Percentiles rank a stretch among this genome's conserved stretches.
These are phyloP conservation scores for Termitomyces eurrhizus DNA, from an alignment of 768 basidiomycete species.

Conservation along the genomic window DNA sequence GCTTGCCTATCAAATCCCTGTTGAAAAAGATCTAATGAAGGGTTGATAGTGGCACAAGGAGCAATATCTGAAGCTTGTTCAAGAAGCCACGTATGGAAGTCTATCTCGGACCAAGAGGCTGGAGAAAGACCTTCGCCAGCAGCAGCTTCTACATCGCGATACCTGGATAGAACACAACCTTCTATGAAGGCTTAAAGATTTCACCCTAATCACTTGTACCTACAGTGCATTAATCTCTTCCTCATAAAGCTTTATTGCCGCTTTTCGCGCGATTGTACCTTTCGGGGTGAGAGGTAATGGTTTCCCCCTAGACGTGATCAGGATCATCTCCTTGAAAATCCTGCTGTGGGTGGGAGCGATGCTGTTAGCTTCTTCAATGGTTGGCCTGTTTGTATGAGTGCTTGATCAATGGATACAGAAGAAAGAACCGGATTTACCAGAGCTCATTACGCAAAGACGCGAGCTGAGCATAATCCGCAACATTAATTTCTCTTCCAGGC, in stretches of 20 bases:
- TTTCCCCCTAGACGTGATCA: not conserved
- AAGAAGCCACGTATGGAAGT: not conserved
- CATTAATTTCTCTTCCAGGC: conserved; percentile 23
- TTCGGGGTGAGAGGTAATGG: conserved; percentile 8
- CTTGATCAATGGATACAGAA: not conserved
- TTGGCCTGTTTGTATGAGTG: not conserved
- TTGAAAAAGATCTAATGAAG: conserved; percentile 3
- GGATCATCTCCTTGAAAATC: conserved; percentile 37
- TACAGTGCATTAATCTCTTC: conserved; percentile 6
- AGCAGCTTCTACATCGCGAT: not conserved
- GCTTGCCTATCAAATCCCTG: conserved; percentile 10
- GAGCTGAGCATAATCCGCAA: conserved; percentile 17
- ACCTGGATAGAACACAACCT: not conserved
- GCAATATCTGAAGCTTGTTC: not conserved
- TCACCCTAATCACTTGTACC: not conserved
- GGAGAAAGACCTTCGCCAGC: not conserved
- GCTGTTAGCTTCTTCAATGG: conserved; percentile 35
- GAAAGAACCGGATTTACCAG: not conserved
- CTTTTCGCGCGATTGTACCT: conserved; percentile 4
- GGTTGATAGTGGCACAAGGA: not conserved
- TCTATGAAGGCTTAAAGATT: not conserved
- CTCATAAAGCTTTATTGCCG: not conserved
- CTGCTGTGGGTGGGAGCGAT: conserved; percentile 35
- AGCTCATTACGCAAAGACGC: not conserved
- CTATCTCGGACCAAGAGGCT: not conserved